Evolutionary conservation across 352 stramenopile genomes (phyloP), one percentile per base, ranked within the genome.

Genomic region (Pythium phragmitis): DNA sequence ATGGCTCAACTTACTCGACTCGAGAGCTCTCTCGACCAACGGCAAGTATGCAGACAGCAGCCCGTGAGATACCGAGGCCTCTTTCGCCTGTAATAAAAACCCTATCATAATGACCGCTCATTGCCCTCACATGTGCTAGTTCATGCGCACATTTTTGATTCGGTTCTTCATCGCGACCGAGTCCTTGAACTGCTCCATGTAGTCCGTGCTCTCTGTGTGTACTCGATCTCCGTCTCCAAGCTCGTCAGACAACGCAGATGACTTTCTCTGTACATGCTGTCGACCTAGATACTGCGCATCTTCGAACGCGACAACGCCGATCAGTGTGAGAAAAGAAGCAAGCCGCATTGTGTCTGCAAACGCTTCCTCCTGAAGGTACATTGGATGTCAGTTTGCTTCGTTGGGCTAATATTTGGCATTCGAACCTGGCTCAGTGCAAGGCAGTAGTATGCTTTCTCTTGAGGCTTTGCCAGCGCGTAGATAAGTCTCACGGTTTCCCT

Each of bases 1-100:
- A 43, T 26, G 47, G n/a, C 14, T 21, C 17, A 1, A 58, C 51
- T 36, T 47, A 68, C 65, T 33, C 28, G 43, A 43, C 8, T 57
- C 11, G 12, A 73, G n/a, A 8, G 41, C 34, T 59, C 33, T 52
- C 9, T 66, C 58, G 7, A 73, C 37, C 23, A 73, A 46, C 12
- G 67, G 67, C 9, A 69, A 43, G 21, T 73, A 73, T 8, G 67
- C 55, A 16, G 60, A 66, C 16, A 73, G 46, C 26, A 73, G 48
- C 14, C 67, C 67, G 5, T 69, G 28, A 21, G 60, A 67, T n/a
- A 73, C 47, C 1, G 53, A 64, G 13, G 41, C n/a, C 17, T 73
- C 67, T 49, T 57, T 66, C 28, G 48, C 61, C 67, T 73, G 56
- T 12, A 47, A 14, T 23, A 23, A 19, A 30, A 33, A 4, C 5